These are phyloP conservation scores for Incumbomyces delicatus DNA, from an alignment of 2,329 filamentous ascomycete genomes.

Conservation along the genomic window DNA sequence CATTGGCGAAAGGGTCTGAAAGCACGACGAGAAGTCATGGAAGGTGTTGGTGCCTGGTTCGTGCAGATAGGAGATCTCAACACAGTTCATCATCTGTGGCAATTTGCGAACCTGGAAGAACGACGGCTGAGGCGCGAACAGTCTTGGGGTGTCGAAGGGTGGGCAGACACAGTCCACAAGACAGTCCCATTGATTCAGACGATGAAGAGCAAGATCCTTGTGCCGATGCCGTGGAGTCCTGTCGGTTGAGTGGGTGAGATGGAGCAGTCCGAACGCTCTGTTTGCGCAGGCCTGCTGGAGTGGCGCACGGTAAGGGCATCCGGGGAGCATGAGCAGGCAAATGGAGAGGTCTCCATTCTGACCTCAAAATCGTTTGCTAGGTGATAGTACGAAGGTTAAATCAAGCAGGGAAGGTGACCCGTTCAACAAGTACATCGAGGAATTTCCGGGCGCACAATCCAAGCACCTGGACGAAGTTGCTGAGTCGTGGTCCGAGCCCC, in stretches of 20 bases:
- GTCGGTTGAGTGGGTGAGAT: slow-evolving; percentile 50
- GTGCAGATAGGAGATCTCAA: slow-evolving; percentile 97
- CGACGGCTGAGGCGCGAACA: slow-evolving; percentile 80
- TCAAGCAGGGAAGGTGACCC: not conserved
- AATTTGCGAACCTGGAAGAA: slow-evolving; percentile 94
- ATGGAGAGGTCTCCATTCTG: not conserved
- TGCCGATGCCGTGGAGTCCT: slow-evolving; percentile 94
- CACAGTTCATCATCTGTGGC: slow-evolving; percentile 96
- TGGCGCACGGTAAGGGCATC: too few relatives aligned
- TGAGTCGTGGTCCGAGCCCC: too few relatives aligned
- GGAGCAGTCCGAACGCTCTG: not conserved
- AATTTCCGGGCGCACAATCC: too few relatives aligned
- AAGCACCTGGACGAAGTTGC: too few relatives aligned
- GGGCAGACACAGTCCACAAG: slow-evolving; percentile 96
- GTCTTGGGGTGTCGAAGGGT: slow-evolving; percentile 91
- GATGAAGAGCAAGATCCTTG: slow-evolving; percentile 89
- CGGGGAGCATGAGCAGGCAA: not conserved
- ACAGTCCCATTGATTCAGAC: slow-evolving; percentile 92
- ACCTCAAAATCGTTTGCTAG: not conserved
- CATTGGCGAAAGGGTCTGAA: slow-evolving; percentile 91
- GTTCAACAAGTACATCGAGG: too few relatives aligned
- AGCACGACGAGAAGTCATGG: slow-evolving; percentile 92
- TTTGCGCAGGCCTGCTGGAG: too few relatives aligned
- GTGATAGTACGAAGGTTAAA: not conserved
- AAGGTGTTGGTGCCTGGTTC: slow-evolving; percentile 96